Conservation (phyloP, 129 eudicot genomes). For the Flaveria sonorensis region DNA sequence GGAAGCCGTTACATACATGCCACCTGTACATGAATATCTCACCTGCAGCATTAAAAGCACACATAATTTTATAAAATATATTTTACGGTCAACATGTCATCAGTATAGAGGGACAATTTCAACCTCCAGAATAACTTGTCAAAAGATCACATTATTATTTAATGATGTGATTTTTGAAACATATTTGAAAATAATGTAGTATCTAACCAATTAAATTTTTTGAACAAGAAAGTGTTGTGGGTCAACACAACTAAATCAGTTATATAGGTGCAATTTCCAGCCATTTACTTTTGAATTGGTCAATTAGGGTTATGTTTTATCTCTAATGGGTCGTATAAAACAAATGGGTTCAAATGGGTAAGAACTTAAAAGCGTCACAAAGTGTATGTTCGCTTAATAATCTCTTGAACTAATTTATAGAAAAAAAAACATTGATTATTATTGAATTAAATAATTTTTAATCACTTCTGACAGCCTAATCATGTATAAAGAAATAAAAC, state of each 20-base stretch:
- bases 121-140: background rate
- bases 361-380: background rate
- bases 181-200: background rate
- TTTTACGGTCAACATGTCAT: background rate
- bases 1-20: constrained; percentile 92
- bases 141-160: too few relatives aligned
- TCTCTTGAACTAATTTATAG: background rate
- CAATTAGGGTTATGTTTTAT: background rate
- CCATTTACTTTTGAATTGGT: constrained; percentile 10
- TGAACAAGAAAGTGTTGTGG: background rate
- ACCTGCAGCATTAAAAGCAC: constrained; percentile 48
- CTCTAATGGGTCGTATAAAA: background rate
- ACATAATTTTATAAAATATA: background rate
- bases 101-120: background rate
- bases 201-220: background rate
- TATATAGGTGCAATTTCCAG: background rate
- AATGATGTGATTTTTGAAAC: background rate
- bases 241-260: background rate
- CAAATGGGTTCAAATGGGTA: background rate
- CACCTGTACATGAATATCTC: constrained; percentile 84
- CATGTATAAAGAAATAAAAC: background rate
- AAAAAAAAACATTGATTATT: background rate
- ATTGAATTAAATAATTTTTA: background rate
- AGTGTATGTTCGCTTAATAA: constrained; percentile 6
- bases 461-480: background rate